Evolutionary conservation across 768 basidiomycete species (phyloP), one percentile per base, ranked within the genome.

Genomic region (Daedaleopsis nitida): DNA sequence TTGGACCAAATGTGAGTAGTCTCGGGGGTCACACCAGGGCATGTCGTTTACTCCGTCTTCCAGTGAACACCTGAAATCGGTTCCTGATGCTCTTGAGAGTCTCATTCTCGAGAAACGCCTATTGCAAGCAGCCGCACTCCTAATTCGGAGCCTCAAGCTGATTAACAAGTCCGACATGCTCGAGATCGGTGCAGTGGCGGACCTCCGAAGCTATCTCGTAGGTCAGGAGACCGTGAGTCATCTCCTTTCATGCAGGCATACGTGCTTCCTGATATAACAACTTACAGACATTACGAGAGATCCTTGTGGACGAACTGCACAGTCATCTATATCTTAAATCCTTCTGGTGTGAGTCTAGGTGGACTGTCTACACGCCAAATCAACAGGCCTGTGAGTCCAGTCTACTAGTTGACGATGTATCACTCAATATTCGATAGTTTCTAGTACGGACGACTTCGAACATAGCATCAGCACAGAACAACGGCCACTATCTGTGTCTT

Each of bases 311-410:
- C 66, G 97, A 99, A 70, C 81, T 99, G 13, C 96, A 98, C 70
- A 93, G 87, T 66, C 97, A 99, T 74, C 76, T 99, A n/a, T 99
- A 97, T 74, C 85, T 99, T 61, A 97, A 96, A 70, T 92, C 91
- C 0, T 96, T 94, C 73, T 97, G 95, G 87, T 95, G 93, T 70
- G 96, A 98, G 66, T 84, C 87, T 6, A 86, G 96, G 34, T 99
- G 97, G 97, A 80, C 86, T 17, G 76, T 91, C 0, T 98, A 97
- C 72, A 76, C 82, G 12, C 86, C 89, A 0, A 89, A 89, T 55
- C 97, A 98, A 71, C 83, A 86, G 57, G 74, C 76, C 12, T 81
- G 96, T 96, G 68, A 76, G 92, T 77, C 16, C 6, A 65, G 3
- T 32, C 27, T 45, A 10, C 16, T 45, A n/a, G 44, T 21, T 51